Conservation (phyloP, 805 yeast genomes). For the Candida loeiensis region DNA sequence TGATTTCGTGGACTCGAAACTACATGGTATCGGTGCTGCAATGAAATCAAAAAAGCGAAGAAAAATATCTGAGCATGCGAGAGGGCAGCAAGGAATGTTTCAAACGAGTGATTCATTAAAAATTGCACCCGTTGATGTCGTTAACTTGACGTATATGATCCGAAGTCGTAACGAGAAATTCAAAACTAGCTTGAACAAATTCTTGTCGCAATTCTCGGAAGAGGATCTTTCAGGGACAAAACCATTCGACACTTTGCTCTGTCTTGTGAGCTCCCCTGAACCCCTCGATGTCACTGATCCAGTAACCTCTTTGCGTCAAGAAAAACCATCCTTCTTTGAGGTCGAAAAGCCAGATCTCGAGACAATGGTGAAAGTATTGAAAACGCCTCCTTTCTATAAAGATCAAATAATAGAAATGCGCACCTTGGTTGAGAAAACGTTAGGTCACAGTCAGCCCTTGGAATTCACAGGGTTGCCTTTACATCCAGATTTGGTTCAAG, state of each 20-base stretch:
- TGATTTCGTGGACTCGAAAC: conserved; percentile 70
- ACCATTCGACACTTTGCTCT: conserved; percentile 40
- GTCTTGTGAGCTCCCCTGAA: conserved; percentile 45
- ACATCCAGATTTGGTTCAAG: conserved; percentile 46
- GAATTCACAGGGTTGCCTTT: conserved; percentile 15
- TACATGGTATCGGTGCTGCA: conserved; percentile 43
- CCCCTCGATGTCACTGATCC: conserved; percentile 56
- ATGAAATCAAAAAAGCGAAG: conserved; percentile 17
- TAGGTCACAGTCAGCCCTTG: conserved; percentile 25
- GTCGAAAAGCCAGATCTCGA: conserved; percentile 37
- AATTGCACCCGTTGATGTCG: conserved; percentile 49
- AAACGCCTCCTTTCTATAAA: conserved; percentile 48
- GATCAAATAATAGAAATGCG: conserved; percentile 59
- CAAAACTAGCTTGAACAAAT: conserved; percentile 14
- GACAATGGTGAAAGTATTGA: conserved; percentile 48
- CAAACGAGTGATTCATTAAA: conserved; percentile 40
- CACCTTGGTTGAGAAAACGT: conserved; percentile 18
- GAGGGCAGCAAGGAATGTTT: conserved; percentile 19
- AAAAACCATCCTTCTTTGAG: conserved; percentile 11
- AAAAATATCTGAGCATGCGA: conserved; percentile 9
- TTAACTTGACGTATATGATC: conserved; percentile 59
- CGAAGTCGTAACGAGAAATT: conserved; percentile 55
- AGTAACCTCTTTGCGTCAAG: conserved; percentile 50
- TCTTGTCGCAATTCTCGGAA: conserved; percentile 21
- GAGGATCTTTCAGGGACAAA: conserved; percentile 25